Evolutionary conservation across 129 eudicot species (phyloP).

Genomic region (Ambrosia artemisiifolia): DNA sequence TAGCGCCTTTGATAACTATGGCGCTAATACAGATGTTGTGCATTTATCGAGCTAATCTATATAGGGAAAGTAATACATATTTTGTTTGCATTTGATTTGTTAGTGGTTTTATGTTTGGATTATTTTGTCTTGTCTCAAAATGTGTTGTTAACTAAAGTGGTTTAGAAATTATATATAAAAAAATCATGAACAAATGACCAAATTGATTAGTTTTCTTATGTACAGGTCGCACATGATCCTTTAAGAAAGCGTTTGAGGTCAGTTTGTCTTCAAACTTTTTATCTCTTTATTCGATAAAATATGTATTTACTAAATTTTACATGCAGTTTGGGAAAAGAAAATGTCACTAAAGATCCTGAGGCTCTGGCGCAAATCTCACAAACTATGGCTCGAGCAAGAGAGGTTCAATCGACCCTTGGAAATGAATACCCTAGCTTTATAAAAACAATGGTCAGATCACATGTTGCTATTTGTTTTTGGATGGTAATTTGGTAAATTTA

Average conservation of each 20-base stretch:
- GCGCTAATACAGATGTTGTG: too few relatives aligned
- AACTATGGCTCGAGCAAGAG: conserved; percentile 58
- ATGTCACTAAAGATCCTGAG: conserved; percentile 17
- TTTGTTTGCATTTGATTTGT: too few relatives aligned
- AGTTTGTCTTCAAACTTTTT: not conserved
- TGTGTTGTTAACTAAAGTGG: not conserved
- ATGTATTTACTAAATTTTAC: not conserved
- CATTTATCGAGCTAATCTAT: too few relatives aligned
- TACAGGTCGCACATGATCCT: conserved; percentile 37
- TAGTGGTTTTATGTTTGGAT: too few relatives aligned
- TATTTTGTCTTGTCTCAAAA: not conserved
- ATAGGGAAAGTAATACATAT: too few relatives aligned
- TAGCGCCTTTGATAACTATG: too few relatives aligned
- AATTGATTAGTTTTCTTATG: conserved; percentile 5
- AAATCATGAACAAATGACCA: not conserved
- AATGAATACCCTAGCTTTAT: conserved; percentile 48
- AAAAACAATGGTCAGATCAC: conserved; percentile 54
- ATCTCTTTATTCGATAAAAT: not conserved
- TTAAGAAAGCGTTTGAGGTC: conserved; percentile 38
- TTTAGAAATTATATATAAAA: not conserved
- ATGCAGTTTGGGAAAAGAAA: conserved; percentile 11
- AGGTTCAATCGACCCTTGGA: conserved; percentile 50
- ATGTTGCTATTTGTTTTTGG: conserved; percentile 68
- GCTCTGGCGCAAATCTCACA: conserved; percentile 34
- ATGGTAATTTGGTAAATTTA: conserved; percentile 43